Base-by-base conservation (phyloP, 306 rosid species). In the Trifolium subterraneum region DNA sequence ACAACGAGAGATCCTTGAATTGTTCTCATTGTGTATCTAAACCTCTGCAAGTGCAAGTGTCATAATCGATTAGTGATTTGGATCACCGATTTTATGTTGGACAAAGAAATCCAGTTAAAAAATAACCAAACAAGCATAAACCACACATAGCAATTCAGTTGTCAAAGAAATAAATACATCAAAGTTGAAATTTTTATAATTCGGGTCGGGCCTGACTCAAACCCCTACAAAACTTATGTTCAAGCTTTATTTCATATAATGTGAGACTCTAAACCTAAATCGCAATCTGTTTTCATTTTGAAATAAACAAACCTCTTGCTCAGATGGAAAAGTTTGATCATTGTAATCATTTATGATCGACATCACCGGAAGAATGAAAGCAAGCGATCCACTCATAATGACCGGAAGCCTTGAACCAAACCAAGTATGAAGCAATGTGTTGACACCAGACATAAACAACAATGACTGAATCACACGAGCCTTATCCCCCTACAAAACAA, bases 351-450 rank as follows among this genome's bases (percentile, higher is more conserved):
- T 85, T 60, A 95, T 92, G 56, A 83, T 89, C 3, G 99, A 86
- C 76, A 90, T 5, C 65, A 95, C 90, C 0, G 99, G 97, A 12
- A 95, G 25, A 44, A 72, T 4, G 64, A 79, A 95, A 59, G 97
- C 90, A 23, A 90, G 75, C 11, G 99, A 95, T 54, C 88, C 84
- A 35, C 89, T 79, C 99, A 95, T 92, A 67, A 92, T 95, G 0
- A 85, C 73, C 16, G 99, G 99, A 70, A 95, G 99, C 84, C 99
- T 90, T 0, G 99, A 85, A 9, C 99, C 99, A 22, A 95, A 15
- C 72, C 73, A 59, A 2, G 98, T 87, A 73, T 92, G 99, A 74
- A 92, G 79, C 72, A 95, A 78, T 12, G 99, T 95, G 90, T 88
- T 95, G 65, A 92, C 19, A 54, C 83, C 99, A 25, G 98, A 76